Evolutionary conservation across 305 asterid genomes (phyloP), one percentile per base, ranked within the genome.

Genomic region (Plantago coronopus): DNA sequence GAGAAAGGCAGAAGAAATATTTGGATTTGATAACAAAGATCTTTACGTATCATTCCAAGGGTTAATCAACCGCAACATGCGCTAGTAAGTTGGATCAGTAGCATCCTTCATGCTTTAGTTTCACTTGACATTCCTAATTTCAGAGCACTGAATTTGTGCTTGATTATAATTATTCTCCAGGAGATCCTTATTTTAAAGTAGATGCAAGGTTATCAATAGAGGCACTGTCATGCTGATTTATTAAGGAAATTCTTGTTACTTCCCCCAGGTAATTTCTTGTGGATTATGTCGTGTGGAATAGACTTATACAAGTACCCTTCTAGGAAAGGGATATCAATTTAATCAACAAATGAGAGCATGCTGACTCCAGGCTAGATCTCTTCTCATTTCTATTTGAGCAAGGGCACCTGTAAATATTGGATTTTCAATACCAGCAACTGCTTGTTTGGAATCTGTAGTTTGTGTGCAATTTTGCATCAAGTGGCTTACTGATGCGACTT

Each of bases 31-130:
- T 31, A 93, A 87, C 73, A 85, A 85, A 74, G 99, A 93, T 82
- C 94, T 93, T 29, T 93, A 81, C 67, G 47, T 79, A 63, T 85
- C 91, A 22, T 93, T 93, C 74, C 99, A 93, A 77, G 97, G 90
- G 46, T 72, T 93, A 88, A 94, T 89, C 38, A 91, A 69, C 75
- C 95, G 98, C 57, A 87, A 77, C 65, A 17, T 63, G 42, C 82
- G 79, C 44, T 86, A 79, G 40, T 34, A 34, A 34, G 40, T 34
- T 34, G 40, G 40, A 6, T 34, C 9, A 34, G 40, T 34, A 34
- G 40, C 40, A 34, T 34, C 12, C 8, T 12, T 34, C 40, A 34
- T 7, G 40, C 40, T 34, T 34, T 34, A 34, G 40, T 34, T 9
- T 34, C 40, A 34, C 12, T 7, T 34, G 12, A 34, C 7, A 34